Conservation (phyloP, 2,329 filamentous ascomycete species). For the Diplodia scrobiculata region DNA sequence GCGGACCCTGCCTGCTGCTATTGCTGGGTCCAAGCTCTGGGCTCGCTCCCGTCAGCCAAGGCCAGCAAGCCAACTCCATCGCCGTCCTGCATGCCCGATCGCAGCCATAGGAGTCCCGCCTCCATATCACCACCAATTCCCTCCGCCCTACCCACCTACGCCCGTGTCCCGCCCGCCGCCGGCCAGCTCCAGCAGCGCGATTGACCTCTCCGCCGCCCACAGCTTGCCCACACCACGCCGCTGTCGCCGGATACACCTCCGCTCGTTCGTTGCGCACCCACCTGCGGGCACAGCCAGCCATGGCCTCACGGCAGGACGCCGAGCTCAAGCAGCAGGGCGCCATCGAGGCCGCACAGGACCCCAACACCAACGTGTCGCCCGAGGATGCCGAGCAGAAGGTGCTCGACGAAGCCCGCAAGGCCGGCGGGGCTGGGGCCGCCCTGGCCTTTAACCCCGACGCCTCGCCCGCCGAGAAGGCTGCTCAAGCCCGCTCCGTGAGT, state of each 20-base stretch:
- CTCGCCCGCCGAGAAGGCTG: slow-evolving; percentile 77
- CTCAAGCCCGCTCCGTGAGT: slow-evolving; percentile 74
- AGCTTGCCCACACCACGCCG: slow-evolving; percentile 14
- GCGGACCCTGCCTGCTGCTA: neutral
- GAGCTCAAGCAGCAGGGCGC: slow-evolving; percentile 83
- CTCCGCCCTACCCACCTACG: slow-evolving; percentile 6
- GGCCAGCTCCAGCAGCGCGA: neutral
- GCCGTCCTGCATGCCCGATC: slow-evolving; percentile 10
- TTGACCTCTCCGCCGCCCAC: neutral
- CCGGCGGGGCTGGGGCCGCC: slow-evolving; percentile 72
- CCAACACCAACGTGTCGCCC: slow-evolving; percentile 66
- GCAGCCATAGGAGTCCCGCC: neutral
- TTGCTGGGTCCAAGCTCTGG: slow-evolving; percentile 20
- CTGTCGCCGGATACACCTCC: slow-evolving; percentile 16
- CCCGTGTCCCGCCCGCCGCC: neutral
- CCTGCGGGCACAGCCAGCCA: slow-evolving; percentile 25
- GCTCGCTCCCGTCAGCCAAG: slow-evolving; percentile 25
- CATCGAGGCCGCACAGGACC: slow-evolving; percentile 73
- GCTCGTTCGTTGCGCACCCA: slow-evolving; percentile 10
- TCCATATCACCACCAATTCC: slow-evolving; percentile 8
- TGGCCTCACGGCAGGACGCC: slow-evolving; percentile 33
- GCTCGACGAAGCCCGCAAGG: slow-evolving; percentile 74
- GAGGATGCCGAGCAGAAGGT: slow-evolving; percentile 73
- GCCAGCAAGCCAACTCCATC: slow-evolving; percentile 22
- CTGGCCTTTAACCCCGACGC: slow-evolving; percentile 88